These are phyloP conservation scores for Leccinum huronense DNA, from an alignment of 1,284 basidiomycete species.

Conservation along the genomic window DNA sequence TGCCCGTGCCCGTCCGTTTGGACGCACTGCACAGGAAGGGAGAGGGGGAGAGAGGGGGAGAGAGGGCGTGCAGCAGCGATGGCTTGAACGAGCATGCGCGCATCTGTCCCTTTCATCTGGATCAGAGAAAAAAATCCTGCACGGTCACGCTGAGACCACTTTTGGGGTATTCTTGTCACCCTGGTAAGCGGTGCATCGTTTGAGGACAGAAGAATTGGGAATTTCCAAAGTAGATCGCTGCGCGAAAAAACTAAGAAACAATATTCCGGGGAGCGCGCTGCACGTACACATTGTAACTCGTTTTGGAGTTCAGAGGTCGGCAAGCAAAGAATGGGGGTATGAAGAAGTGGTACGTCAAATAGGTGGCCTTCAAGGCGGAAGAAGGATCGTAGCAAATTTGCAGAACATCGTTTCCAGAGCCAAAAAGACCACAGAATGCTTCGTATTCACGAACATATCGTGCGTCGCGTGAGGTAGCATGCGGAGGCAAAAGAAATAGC, in stretches of 20 bases:
- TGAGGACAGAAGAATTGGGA: background rate
- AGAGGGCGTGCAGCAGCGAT: background rate
- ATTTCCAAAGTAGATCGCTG: background rate
- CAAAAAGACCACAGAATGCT: background rate
- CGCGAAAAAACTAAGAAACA: background rate
- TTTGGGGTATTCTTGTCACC: background rate
- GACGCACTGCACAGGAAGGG: too few relatives aligned
- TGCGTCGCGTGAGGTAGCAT: background rate
- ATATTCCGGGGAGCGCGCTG: background rate
- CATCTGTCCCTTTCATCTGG: background rate
- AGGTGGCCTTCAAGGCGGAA: background rate
- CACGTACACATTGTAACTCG: background rate
- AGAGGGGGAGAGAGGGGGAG: too few relatives aligned
- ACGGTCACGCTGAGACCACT: background rate
- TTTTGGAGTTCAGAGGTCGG: background rate
- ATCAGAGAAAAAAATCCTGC: background rate
- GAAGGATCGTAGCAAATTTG: background rate
- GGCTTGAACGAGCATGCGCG: background rate
- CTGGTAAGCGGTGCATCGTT: background rate
- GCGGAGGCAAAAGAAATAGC: background rate
- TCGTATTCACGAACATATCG: background rate
- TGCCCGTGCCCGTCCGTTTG: too few relatives aligned
- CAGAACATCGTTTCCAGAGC: background rate
- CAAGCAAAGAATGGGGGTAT: background rate
- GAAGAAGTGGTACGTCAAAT: background rate